These are phyloP conservation scores for Nannizziopsis barbatae DNA, from an alignment of 2,329 filamentous ascomycete species.

Conservation along the genomic window DNA sequence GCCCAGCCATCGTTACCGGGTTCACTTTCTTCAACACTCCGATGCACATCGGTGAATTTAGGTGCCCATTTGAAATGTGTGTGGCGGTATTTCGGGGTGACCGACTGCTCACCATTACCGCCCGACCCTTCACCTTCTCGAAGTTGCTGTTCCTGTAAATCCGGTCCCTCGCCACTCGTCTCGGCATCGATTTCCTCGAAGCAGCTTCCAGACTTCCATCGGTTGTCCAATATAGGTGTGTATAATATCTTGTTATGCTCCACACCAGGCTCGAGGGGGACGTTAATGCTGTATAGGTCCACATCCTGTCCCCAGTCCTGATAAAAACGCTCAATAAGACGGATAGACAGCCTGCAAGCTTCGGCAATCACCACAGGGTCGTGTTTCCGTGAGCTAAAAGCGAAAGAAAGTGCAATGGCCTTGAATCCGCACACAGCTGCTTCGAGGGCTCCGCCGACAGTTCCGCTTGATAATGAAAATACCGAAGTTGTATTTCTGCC, in stretches of 20 bases:
- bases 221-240: conserved; percentile 80
- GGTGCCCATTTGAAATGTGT: conserved; percentile 95
- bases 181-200: conserved; percentile 66
- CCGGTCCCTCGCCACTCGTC: conserved; percentile 47
- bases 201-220: conserved; percentile 73
- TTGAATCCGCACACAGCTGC: conserved; percentile 58
- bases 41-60: conserved; percentile 72
- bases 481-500: conserved; percentile 71
- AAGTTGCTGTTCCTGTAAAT: conserved; percentile 62
- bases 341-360: conserved; percentile 62
- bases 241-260: conserved; percentile 63
- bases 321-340: conserved; percentile 66
- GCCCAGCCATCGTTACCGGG: conserved; percentile 90
- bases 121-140: conserved; percentile 50
- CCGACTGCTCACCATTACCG: conserved; percentile 18
- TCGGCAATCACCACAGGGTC: conserved; percentile 69
- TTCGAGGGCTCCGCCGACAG: conserved; percentile 65
- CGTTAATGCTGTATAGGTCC: conserved; percentile 84
- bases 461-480: conserved; percentile 67
- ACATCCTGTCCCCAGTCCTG: conserved; percentile 62
- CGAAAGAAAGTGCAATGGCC: conserved; percentile 76
- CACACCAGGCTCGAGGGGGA: conserved; percentile 70
- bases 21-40: conserved; percentile 65
- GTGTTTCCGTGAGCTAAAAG: conserved; percentile 78
- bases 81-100: conserved; percentile 50